Evolutionary conservation across 192 early-diverging fungal species (phyloP), one percentile per base, ranked within the genome.

Genomic region (Oehlia diaphana): DNA sequence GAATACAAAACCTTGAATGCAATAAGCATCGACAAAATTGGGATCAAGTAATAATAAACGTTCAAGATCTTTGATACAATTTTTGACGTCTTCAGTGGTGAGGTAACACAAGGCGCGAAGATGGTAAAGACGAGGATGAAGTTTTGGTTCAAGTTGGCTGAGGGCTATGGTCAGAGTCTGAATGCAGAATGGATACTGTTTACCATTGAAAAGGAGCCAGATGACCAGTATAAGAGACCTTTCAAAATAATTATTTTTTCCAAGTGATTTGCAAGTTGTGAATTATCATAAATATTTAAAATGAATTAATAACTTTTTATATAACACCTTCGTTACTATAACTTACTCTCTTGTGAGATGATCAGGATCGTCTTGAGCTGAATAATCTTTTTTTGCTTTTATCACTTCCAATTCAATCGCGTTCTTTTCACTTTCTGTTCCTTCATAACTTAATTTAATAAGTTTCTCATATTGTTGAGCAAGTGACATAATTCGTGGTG

Each of bases 401-500:
- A 42, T 10, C 47, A 23, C 4, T 61, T 67, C 67, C 61, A 44
- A 44, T 23, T 69, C 65, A 31, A 58, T 50, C 10, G 16, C 28
- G 33, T 35, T 69, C 21, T 50, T 69, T 42, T 70, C 79, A 81
- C 81, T 61, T 81, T 80, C 66, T 82, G 50, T n/a, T 81, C 80
- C 80, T 33, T 31, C 67, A 37, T 78, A 71, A 2, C 16, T 68
- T 14, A 71, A 62, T 71, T 79, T 79, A 26, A 71, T 39, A 26
- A 79, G 68, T 62, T 79, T 79, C 76, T 91, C 90, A 39, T 89
- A 91, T 80, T 91, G 90, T 75, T 91, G 88, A 31, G 87, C 90
- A 63, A 91, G 84, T 78, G 87, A 86, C 63, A 91, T 83, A 23
- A 91, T 86, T 37, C 90, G 81, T 63, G 88, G 86, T 68, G 87